Evolutionary conservation across 1,139 yeast species (phyloP), one percentile per base, ranked within the genome.

Genomic region (Pneumocystis carinii): DNA sequence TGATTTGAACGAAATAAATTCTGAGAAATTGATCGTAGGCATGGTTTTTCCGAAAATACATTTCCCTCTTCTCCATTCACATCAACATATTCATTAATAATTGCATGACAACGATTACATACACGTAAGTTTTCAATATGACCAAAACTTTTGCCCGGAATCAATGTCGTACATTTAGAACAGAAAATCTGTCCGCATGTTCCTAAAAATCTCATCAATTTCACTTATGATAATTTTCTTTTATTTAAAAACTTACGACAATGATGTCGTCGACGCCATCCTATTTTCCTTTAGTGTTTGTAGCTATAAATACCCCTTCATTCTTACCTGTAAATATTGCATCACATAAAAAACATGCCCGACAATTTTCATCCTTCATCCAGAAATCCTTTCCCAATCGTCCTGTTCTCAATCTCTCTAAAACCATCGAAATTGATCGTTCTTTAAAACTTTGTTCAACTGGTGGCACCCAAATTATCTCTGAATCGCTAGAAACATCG

Each of bases 301-400:
- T 12, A 24, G 14, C 32, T 39, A 15, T 6, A n/a, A n/a, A 39
- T 2, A 48, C 1, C 1, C 10, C 27, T 6, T 8, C 6, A 19
- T 24, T 24, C 29, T 48, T 24, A 48, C 55, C 19, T 12, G 55
- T 82, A 71, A 88, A 88, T 0, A 83, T 81, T 64, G 83, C 80
- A 62, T 86, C 85, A 71, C 96, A 88, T 48, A 84, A 80, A 67
- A 87, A 83, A 71, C 96, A 88, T 66, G 87, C 92, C 6, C 84
- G 80, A 0, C 90, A 92, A 70, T 86, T 86, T 61, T 88, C 87
- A 73, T 88, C 95, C 71, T 87, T 86, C 95, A 88, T 88, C 96
- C 96, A 88, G 71, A 86, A 88, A 70, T 86, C 87, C 62, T 80
- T 80, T 41, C 76, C 72, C 12, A 76, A 69, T 17, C 62, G 62